Conservation (phyloP, 495 filamentous ascomycete species). For the Penicillium angulare region DNA sequence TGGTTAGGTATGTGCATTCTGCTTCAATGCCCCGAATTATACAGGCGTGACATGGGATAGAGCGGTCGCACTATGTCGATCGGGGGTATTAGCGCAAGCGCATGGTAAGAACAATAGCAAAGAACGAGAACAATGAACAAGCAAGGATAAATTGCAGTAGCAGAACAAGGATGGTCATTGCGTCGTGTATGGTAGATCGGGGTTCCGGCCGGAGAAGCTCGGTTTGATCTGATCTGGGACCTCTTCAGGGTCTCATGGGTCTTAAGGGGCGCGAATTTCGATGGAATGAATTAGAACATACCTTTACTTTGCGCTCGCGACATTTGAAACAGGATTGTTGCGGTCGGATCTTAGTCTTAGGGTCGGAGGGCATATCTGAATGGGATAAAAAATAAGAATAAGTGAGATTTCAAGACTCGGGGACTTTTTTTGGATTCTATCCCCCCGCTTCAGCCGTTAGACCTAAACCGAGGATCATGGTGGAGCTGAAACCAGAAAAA, state of each 20-base stretch:
- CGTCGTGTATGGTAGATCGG: too few species aligned
- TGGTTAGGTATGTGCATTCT: constrained; percentile 35
- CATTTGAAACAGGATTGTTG: constrained; percentile 35
- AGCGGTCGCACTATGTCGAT: constrained; percentile 29
- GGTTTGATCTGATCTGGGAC: neutral
- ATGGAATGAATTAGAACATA: too few species aligned
- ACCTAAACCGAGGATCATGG: neutral
- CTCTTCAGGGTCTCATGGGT: neutral
- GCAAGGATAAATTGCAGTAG: neutral
- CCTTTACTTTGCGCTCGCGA: constrained; percentile 37
- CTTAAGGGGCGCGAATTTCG: too few species aligned
- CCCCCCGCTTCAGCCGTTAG: constrained; percentile 1
- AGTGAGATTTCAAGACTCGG: neutral
- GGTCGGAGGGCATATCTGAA: constrained; percentile 14
- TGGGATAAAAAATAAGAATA: neutral
- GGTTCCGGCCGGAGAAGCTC: neutral
- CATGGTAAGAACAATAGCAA: neutral
- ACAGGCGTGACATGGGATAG: constrained; percentile 32
- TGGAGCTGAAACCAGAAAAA: neutral
- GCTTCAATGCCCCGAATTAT: constrained; percentile 28
- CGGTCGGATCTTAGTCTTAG: constrained; percentile 27
- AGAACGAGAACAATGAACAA: neutral
- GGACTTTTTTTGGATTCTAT: too few species aligned
- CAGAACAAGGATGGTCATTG: neutral
- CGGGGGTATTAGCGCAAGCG: neutral